Conservation (phyloP, 1,284 basidiomycete genomes). For the Puccinia polysora region DNA sequence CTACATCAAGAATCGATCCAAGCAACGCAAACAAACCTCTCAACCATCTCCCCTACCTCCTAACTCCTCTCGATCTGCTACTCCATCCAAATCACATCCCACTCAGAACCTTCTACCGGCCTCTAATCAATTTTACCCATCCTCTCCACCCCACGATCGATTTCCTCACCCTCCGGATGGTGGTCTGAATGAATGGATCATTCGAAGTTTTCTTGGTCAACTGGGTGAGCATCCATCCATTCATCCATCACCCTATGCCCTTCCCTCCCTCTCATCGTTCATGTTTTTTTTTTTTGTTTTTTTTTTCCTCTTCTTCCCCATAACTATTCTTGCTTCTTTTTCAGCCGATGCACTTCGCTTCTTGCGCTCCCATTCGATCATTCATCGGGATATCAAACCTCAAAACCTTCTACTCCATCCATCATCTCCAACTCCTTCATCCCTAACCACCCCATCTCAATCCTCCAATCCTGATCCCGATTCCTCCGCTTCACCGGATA, state of each 20-base stretch:
- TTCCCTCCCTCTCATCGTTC: neutral
- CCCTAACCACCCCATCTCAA: neutral
- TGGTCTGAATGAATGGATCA: conserved; percentile 82
- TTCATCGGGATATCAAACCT: conserved; percentile 96
- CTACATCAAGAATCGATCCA: conserved; percentile 89
- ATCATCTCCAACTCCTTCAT: neutral
- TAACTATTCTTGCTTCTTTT: conserved; percentile 49
- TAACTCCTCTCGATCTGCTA: neutral
- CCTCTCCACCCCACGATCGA: no score
- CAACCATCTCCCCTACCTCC: neutral
- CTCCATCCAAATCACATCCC: conserved; percentile 23
- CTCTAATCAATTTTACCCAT: no score
- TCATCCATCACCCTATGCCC: neutral
- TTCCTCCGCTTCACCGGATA: conserved; percentile 54
- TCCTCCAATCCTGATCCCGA: neutral
- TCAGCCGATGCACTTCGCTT: conserved; percentile 87
- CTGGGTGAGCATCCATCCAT: conserved; percentile 61
- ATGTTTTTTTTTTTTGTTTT: no score
- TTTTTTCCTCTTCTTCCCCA: neutral
- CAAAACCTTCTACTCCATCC: conserved; percentile 59
- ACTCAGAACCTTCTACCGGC: conserved; percentile 14
- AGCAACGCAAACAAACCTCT: conserved; percentile 66
- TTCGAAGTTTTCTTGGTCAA: conserved; percentile 87
- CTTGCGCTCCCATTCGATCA: conserved; percentile 78
- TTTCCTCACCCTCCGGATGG: conserved; percentile 87